Base-by-base conservation (phyloP, 805 yeast genomes). In the Saccharomycopsis fibuligera region DNA sequence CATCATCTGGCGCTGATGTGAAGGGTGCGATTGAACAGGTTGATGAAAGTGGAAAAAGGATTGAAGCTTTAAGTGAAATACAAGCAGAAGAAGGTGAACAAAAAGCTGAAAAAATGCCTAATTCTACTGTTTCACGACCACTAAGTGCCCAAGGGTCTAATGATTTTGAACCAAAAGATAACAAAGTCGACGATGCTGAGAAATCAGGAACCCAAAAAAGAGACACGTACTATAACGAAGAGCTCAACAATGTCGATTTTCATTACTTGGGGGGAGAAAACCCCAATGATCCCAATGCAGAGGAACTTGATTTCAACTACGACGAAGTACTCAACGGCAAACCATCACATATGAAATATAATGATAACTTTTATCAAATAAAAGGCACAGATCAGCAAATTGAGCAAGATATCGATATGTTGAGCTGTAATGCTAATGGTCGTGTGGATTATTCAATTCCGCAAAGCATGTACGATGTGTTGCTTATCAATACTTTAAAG, bases 381-480 rank as follows among this genome's bases (percentile, higher is more conserved):
- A 14, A 17, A 25, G 40, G 44, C 9, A 23, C 8, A 8, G n/a
- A 10, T 23, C 17, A 19, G 38, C 41, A 24, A 9, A 30, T 41
- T 14, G 19, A 24, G 8, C 22, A 60, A 3, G 68, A 65, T 14
- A 59, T 67, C 31, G 59, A 63, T 1, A 44, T 63, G 19, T 59
- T 88, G 45, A 58, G 61, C 2, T 67, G 84, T 50, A 91, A 91
- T 57, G 72, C 76, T 39, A 75, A 77, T 19, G 96, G 96, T 0
- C 70, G 97, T 46, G 70, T 91, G 1, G 99, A 91, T 62, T 88
- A 85, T 62, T 73, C 82, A 2, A 67, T 91, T 22, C 87, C 87
- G 2, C 84, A 82, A 60, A 86, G 91, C 8, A 72, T 83, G 21
- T 75, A 90, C 54, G 96, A 89, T 57, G 74, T 89, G 19, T 85